Percentiles rank a stretch among this genome's conserved stretches.
Conservation (phyloP, 2,329 filamentous ascomycete species). For the Hypoxylon sp. region DNA sequence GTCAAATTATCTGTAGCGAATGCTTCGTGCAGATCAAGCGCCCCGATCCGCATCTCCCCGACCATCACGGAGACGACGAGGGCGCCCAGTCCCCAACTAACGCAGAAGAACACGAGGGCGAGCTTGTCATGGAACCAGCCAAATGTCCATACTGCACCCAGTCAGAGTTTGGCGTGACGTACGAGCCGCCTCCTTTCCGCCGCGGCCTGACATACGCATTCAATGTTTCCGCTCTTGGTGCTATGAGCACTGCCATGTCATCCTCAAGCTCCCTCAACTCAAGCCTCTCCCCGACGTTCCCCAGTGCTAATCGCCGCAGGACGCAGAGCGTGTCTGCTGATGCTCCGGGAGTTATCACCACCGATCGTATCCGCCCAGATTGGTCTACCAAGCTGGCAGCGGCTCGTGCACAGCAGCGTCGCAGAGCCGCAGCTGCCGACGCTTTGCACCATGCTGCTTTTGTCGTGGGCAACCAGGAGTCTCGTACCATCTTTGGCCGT, state of each 20-base stretch:
- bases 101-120: conserved; percentile 62
- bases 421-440: conserved; percentile 90
- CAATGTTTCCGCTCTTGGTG: conserved; percentile 54
- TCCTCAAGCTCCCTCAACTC: conserved; percentile 83
- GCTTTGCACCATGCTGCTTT: conserved; percentile 95
- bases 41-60: conserved; percentile 78
- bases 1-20: conserved; percentile 96
- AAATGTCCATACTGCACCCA: conserved; percentile 95
- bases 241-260: conserved; percentile 77
- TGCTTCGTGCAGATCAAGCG: conserved; percentile 98
- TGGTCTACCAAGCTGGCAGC: conserved; percentile 90
- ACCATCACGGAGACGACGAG: conserved; percentile 64
- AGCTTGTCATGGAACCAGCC: conserved; percentile 89
- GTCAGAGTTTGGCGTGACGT: conserved; percentile 95
- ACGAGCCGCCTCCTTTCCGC: conserved; percentile 86
- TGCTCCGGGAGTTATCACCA: conserved; percentile 87
- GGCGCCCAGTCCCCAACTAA: conserved; percentile 43
- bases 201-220: conserved; percentile 78
- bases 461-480: conserved; percentile 73
- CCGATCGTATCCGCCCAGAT: conserved; percentile 89
- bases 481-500: conserved; percentile 60
- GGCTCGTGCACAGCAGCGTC: conserved; percentile 83
- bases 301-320: conserved; percentile 53
- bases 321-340: conserved; percentile 77
- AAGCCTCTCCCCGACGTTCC: conserved; percentile 52